Evolutionary conservation across 805 yeast species (phyloP).

Genomic region (Candida alai): DNA sequence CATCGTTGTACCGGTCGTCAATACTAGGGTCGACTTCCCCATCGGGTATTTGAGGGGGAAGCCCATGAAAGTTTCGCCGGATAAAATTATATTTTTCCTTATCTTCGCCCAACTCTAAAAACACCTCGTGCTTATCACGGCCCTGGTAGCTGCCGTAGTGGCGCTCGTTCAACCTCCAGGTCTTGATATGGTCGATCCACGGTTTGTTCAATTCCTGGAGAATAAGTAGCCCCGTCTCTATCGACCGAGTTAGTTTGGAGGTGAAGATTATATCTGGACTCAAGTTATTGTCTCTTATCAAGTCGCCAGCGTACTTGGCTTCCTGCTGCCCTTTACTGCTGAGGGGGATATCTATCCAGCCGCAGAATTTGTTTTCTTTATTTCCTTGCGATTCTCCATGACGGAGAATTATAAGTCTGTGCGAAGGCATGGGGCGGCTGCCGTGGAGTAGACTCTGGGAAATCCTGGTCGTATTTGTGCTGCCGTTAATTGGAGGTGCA

Average conservation of each 20-base stretch:
- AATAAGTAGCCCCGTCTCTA: slow-evolving; percentile 39
- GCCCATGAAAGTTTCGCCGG: slow-evolving; percentile 34
- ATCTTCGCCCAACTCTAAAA: slow-evolving; percentile 30
- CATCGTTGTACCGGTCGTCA: slow-evolving; percentile 33
- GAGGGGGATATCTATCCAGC: slow-evolving; percentile 44
- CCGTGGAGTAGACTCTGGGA: too few relatives aligned
- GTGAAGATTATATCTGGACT: slow-evolving; percentile 35
- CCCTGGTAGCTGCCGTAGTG: slow-evolving; percentile 45
- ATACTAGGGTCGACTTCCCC: slow-evolving; percentile 24
- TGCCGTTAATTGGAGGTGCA: too few relatives aligned
- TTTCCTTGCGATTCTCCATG: slow-evolving; percentile 45
- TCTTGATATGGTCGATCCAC: slow-evolving; percentile 36
- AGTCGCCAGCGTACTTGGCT: slow-evolving; percentile 36
- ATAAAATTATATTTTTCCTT: slow-evolving; percentile 36
- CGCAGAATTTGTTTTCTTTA: slow-evolving; percentile 41
- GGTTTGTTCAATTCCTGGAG: slow-evolving; percentile 26
- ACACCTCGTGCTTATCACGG: slow-evolving; percentile 33
- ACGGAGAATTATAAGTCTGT: slow-evolving; percentile 38
- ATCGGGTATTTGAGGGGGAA: slow-evolving; percentile 30
- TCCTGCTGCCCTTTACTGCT: slow-evolving; percentile 35
- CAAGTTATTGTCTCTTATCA: slow-evolving; percentile 24
- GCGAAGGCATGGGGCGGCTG: slow-evolving; percentile 13
- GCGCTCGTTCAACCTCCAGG: slow-evolving; percentile 42
- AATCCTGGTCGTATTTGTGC: too few relatives aligned
- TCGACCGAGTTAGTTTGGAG: slow-evolving; percentile 36